Evolutionary conservation across 495 filamentous ascomycete species (phyloP), one percentile per base, ranked within the genome.

Genomic region (Lophiostoma macrostomum): DNA sequence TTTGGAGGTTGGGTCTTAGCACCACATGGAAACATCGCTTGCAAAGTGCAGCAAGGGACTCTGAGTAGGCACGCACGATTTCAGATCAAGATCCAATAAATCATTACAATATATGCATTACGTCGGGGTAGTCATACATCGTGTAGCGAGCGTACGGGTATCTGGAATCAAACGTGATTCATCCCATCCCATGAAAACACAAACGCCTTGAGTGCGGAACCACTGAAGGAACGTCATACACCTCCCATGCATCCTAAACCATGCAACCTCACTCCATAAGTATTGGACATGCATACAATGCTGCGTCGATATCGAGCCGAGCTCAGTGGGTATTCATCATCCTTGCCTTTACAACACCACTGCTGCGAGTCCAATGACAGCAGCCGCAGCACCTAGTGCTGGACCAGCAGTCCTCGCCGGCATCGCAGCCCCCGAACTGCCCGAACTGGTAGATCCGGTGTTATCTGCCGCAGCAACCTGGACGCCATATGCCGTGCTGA

Each of bases 401-500:
- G 43, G 45, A 3, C 29, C 43, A 8, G 32, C 52, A 18, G 51
- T 50, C 46, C 10, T 50, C 29, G 27, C 34, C 13, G 47, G 58
- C 40, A 29, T 41, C 13, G 50, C 56, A 5, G 46, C 48, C 3
- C 20, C 45, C 4, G 42, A 46, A 16, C 29, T 16, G 4, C 14
- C 30, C 30, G 56, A 8, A 28, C 24, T 29, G 5, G 34, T 32
- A 19, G 44, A 22, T 5, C 29, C 24, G 11, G 22, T 35, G 19
- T 37, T 32, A 6, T 31, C 35, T 2, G 61, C 67, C 23, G 50
- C 27, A 1, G 65, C 67, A 31, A 69, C 64, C 34, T 64, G 44
- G 22, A 69, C 53, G 18, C 65, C 65, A 38, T 47, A 68, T 14
- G n/a, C 29, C 11, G 61, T 66, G 6, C 37, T 53, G 3, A 57